These are phyloP conservation scores for Acacia pycnantha DNA, from an alignment of 331 rosid genomes.

Conservation along the genomic window DNA sequence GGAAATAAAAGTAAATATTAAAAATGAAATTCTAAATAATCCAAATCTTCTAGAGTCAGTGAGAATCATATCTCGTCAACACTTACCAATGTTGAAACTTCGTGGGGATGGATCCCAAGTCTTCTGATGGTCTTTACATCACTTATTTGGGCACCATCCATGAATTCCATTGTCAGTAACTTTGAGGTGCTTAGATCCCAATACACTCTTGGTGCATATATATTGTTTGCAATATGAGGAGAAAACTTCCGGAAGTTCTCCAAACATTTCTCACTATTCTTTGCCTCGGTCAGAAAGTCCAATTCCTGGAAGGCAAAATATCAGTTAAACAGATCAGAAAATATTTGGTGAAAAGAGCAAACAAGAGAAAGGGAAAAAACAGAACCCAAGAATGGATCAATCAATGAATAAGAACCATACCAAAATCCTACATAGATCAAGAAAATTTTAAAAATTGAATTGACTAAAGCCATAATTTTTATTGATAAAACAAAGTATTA, in stretches of 20 bases:
- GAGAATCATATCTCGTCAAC: not conserved
- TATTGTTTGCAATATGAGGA: conserved; percentile 81
- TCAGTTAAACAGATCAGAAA: conserved; percentile 30
- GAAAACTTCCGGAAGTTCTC: conserved; percentile 78
- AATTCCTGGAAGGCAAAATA: conserved; percentile 67
- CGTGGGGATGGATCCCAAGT: conserved; percentile 73
- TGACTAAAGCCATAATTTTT: not conserved
- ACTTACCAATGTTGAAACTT: conserved; percentile 75
- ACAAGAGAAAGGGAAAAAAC: conserved; percentile 5
- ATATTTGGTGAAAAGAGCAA: not conserved
- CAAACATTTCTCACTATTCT: conserved; percentile 90
- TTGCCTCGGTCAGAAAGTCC: conserved; percentile 81
- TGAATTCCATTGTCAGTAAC: conserved; percentile 92
- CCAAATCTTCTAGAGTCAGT: not conserved
- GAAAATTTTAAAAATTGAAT: not conserved
- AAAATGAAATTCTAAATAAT: not conserved
- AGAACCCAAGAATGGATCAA: not conserved
- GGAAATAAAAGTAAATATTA: not conserved
- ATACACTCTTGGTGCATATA: conserved; percentile 85
- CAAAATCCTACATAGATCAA: conserved; percentile 12
- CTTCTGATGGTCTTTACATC: conserved; percentile 64
- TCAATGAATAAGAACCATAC: conserved; percentile 15
- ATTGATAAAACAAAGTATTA: not conserved
- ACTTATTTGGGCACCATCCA: conserved; percentile 80
- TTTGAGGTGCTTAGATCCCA: conserved; percentile 87